A percentile compares a stretch with the other conserved stretches of the same genome.
Conservation (phyloP, 225 moss, liverwort and hornwort species). For the Takakia lepidozioides region DNA sequence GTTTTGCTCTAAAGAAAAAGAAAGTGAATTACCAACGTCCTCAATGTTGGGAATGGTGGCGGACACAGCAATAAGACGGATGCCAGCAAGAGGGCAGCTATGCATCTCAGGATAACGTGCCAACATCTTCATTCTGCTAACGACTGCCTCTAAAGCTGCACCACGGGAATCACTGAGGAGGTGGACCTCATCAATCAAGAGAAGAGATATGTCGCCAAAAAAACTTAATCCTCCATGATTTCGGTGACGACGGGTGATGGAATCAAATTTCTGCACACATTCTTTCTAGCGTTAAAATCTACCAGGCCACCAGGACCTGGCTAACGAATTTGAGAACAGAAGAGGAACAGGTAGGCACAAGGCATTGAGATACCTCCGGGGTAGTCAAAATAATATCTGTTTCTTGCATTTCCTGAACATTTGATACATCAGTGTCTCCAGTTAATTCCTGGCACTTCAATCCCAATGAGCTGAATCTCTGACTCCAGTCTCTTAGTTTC, state of each 20-base stretch:
- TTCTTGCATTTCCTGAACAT: constrained; percentile 60
- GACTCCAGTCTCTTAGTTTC: constrained; percentile 78
- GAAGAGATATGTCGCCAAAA: constrained; percentile 80
- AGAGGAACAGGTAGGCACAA: constrained; percentile 6
- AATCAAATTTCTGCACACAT: constrained; percentile 94
- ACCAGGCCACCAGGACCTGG: too few species aligned
- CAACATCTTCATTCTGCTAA: constrained; percentile 98
- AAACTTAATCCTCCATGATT: constrained; percentile 88
- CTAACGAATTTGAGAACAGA: constrained; percentile 1
- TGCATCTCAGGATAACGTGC: constrained; percentile 76
- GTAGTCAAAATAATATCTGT: constrained; percentile 87
- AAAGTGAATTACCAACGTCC: constrained; percentile 80
- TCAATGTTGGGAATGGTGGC: constrained; percentile 95
- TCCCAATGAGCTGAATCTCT: constrained; percentile 69
- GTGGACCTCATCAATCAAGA: constrained; percentile 95
- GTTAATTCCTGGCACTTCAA: constrained; percentile 86
- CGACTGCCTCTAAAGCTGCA: constrained; percentile 89
- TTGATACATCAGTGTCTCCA: constrained; percentile 63
- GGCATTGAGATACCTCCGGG: constrained; percentile 55
- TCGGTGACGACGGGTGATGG: constrained; percentile 76
- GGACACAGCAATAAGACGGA: constrained; percentile 89
- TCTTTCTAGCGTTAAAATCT: too few species aligned
- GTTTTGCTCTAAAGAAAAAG: too few species aligned
- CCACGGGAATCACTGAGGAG: constrained; percentile 90
- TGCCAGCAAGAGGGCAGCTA: constrained; percentile 55